Percentiles rank a stretch among this genome's conserved stretches.
Conservation (phyloP, 306 rosid genomes). For the Gastrolobium bilobum region DNA sequence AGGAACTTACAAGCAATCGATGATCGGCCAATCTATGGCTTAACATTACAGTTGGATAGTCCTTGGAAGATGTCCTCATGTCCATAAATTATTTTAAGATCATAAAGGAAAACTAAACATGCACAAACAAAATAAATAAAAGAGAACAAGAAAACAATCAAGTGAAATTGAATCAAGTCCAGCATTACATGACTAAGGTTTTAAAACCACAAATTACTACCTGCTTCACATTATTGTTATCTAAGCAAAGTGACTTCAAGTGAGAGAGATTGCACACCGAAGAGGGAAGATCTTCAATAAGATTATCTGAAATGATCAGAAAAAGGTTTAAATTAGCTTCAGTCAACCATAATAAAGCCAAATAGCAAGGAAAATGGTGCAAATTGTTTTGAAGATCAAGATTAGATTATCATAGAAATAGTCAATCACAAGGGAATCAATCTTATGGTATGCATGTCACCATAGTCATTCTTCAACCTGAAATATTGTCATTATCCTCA, state of each 20-base stretch:
- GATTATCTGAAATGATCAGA: slow-evolving; percentile 74
- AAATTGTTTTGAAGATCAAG: slow-evolving; percentile 23
- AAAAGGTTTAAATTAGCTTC: slow-evolving; percentile 38
- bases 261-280: slow-evolving; percentile 86
- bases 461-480: slow-evolving; percentile 29
- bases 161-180: slow-evolving; percentile 10
- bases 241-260: slow-evolving; percentile 84
- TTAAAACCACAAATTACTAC: slow-evolving; percentile 53
- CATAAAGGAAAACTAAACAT: slow-evolving; percentile 15
- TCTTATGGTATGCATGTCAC: slow-evolving; percentile 23
- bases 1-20: neutral
- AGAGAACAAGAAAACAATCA: slow-evolving; percentile 18
- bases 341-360: slow-evolving; percentile 42
- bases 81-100: slow-evolving; percentile 8
- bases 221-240: slow-evolving; percentile 88
- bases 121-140: neutral
- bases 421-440: slow-evolving; percentile 25
- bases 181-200: slow-evolving; percentile 34
- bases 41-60: slow-evolving; percentile 21
- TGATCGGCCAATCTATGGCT: slow-evolving; percentile 14
- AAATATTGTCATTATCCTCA: slow-evolving; percentile 29
- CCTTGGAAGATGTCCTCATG: neutral
- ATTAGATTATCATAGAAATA: slow-evolving; percentile 38
- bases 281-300: slow-evolving; percentile 81
- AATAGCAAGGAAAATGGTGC: slow-evolving; percentile 20